Evolutionary conservation across 345 rosid genomes (phyloP).

Genomic region (Lepidium aucheri): DNA sequence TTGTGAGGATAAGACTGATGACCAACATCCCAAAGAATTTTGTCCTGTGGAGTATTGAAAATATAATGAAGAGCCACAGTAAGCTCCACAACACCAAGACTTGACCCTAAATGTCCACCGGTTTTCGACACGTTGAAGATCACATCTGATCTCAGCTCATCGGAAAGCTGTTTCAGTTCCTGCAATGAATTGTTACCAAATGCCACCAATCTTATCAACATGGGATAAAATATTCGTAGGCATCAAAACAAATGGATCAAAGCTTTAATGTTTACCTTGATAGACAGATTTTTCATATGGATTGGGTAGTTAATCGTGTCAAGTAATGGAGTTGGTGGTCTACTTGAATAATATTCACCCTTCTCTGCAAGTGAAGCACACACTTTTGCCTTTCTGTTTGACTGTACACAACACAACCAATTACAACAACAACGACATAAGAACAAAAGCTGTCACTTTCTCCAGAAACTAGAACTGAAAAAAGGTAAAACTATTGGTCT

Average conservation of each 20-base stretch:
- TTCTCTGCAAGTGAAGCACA: conserved; percentile 72
- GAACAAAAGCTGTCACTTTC: conserved; percentile 9
- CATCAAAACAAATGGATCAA: neutral
- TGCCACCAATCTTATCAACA: neutral
- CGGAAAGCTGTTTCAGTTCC: conserved; percentile 85
- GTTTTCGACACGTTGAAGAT: conserved; percentile 86
- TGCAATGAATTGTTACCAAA: conserved; percentile 9
- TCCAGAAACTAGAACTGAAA: neutral
- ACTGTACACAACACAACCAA: conserved; percentile 33
- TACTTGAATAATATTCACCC: conserved; percentile 61
- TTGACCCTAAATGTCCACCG: conserved; percentile 94
- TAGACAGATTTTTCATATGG: conserved; percentile 90
- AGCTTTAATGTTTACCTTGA: conserved; percentile 38
- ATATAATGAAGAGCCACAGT: conserved; percentile 97
- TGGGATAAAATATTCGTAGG: neutral
- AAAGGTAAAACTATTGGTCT: neutral
- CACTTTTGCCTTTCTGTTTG: conserved; percentile 45
- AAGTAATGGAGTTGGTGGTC: conserved; percentile 85
- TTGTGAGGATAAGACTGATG: conserved; percentile 99
- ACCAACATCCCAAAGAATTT: conserved; percentile 95
- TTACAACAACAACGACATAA: conserved; percentile 3
- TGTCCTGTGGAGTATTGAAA: conserved; percentile 83
- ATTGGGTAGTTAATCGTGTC: conserved; percentile 91
- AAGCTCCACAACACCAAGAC: conserved; percentile 98
- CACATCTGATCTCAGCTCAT: conserved; percentile 87